Evolutionary conservation across 345 rosid species (phyloP).

Genomic region (Durio zibethinus): DNA sequence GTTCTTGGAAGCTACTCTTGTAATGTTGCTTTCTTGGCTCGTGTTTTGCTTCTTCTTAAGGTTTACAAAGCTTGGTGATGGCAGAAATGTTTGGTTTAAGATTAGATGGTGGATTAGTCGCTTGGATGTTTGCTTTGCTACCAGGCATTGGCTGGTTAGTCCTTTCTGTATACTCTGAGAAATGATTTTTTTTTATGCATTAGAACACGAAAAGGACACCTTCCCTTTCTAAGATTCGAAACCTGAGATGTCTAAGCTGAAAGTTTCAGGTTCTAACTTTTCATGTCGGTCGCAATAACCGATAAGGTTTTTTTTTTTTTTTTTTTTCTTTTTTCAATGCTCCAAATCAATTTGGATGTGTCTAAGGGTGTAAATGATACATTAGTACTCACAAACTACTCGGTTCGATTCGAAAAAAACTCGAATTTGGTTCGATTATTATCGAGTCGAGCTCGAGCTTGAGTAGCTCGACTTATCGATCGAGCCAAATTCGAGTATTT

Average conservation of each 20-base stretch:
- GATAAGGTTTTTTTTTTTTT: background rate
- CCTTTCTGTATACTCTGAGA: background rate
- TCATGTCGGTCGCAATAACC: background rate
- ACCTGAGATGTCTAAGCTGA: background rate
- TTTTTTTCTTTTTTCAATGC: background rate
- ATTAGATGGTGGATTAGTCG: slow-evolving; percentile 95
- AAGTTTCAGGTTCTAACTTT: background rate
- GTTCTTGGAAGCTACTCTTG: slow-evolving; percentile 81
- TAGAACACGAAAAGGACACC: background rate
- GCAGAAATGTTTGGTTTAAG: slow-evolving; percentile 62
- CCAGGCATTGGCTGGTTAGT: slow-evolving; percentile 93
- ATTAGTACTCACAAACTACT: no score
- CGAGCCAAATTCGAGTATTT: no score
- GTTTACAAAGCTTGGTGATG: slow-evolving; percentile 73
- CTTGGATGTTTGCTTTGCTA: slow-evolving; percentile 80
- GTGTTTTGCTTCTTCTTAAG: slow-evolving; percentile 62
- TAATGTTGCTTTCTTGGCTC: slow-evolving; percentile 73
- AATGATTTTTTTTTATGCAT: background rate
- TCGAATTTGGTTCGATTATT: no score
- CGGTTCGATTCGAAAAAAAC: no score
- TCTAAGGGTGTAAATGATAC: no score
- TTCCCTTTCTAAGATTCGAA: background rate
- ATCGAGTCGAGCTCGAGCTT: no score
- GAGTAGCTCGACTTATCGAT: no score
- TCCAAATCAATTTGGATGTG: background rate